A percentile compares a stretch with the other conserved stretches of the same genome.
Conservation (phyloP, 192 early-diverging fungal genomes). For the Pilaira anomala region DNA sequence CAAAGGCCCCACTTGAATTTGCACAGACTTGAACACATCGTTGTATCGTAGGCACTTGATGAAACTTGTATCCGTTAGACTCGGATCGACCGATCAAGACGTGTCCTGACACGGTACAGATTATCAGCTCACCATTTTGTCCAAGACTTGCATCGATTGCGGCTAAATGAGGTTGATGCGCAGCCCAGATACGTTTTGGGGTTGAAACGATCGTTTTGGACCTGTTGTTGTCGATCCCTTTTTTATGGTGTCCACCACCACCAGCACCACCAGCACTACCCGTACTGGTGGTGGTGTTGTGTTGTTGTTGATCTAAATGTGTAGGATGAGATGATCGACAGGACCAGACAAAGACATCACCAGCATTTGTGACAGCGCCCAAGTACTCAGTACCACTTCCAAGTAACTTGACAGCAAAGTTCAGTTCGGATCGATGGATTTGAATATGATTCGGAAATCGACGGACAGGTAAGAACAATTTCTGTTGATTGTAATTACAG, state of each 20-base stretch:
- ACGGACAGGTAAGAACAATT: conserved; percentile 39
- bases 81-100: conserved; percentile 57
- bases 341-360: conserved; percentile 61
- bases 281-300: not conserved
- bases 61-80: conserved; percentile 48
- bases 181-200: conserved; percentile 60
- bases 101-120: conserved; percentile 64
- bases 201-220: not conserved
- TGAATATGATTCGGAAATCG: conserved; percentile 38
- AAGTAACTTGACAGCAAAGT: conserved; percentile 24
- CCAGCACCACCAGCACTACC: too few relatives aligned
- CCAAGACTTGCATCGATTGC: conserved; percentile 63
- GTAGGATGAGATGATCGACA: conserved; percentile 14
- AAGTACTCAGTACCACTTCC: conserved; percentile 25
- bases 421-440: conserved; percentile 10
- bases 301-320: not conserved
- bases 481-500: conserved; percentile 45
- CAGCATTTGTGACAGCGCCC: conserved; percentile 37
- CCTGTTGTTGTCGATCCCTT: not conserved
- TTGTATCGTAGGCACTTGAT: conserved; percentile 54
- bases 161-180: conserved; percentile 42
- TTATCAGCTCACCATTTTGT: conserved; percentile 61
- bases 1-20: conserved; percentile 62
- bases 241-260: not conserved
- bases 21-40: conserved; percentile 55